phyloP scores from a whole-genome alignment of 371 early-diverging fungal species.

The Quaeritorhiza haematococci region DNA sequence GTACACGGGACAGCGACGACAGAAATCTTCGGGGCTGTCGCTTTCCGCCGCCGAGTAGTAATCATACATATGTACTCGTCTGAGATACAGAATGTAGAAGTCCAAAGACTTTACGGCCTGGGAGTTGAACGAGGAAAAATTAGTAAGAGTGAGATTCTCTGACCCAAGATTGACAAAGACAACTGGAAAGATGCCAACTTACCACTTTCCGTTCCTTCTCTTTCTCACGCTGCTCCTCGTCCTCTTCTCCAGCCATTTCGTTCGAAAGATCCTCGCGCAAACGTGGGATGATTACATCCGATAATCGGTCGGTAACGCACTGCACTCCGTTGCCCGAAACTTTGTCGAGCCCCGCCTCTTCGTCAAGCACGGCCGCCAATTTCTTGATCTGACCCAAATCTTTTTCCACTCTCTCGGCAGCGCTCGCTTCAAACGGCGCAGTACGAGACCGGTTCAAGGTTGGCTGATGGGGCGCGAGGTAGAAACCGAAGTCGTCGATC shows the following conservation, averaged over 20 bases:
- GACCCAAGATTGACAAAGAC: conserved; percentile 11
- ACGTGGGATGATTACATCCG: too few relatives aligned
- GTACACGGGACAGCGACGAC: conserved; percentile 38
- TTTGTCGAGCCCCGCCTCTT: too few relatives aligned
- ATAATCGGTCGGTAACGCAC: too few relatives aligned
- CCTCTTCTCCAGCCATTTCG: conserved; percentile 3
- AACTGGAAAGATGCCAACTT: too few relatives aligned
- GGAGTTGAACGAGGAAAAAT: conserved; percentile 4
- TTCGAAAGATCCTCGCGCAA: too few relatives aligned
- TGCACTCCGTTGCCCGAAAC: too few relatives aligned
- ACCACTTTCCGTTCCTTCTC: too few relatives aligned
- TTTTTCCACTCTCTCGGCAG: conserved; percentile 58
- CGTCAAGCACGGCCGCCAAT: conserved; percentile 58
- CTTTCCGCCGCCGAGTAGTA: conserved; percentile 86
- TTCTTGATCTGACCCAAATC: conserved; percentile 60
- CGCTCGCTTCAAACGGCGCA: conserved; percentile 59
- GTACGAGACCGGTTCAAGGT: conserved; percentile 44
- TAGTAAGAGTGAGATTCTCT: background rate
- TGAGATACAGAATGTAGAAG: conserved; percentile 74
- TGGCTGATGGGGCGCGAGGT: conserved; percentile 61
- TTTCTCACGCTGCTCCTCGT: conserved; percentile 6
- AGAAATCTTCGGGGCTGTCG: conserved; percentile 76
- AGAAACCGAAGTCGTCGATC: conserved; percentile 72
- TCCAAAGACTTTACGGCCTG: conserved; percentile 66
- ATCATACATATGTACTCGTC: conserved; percentile 88